Percentiles rank a stretch among this genome's conserved stretches.
phyloP scores from a whole-genome alignment of 1,139 yeast species.

The Candida dubliniensis region DNA sequence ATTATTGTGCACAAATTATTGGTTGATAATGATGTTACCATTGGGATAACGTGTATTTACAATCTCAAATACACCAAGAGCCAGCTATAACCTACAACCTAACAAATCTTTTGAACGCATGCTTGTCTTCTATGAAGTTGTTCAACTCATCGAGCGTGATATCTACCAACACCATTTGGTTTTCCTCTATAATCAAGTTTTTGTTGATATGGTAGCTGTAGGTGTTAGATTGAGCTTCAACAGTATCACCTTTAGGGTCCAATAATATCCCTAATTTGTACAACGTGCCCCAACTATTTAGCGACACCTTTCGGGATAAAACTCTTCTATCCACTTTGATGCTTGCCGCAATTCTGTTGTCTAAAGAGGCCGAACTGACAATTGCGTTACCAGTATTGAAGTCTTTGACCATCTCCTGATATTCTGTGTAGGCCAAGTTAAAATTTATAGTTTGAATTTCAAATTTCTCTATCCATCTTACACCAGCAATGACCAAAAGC shows the following conservation, averaged over 20 bases:
- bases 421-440: slow-evolving; percentile 78
- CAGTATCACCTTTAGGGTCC: slow-evolving; percentile 20
- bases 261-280: slow-evolving; percentile 38
- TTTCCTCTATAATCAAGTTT: slow-evolving; percentile 41
- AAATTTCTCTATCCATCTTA: slow-evolving; percentile 64
- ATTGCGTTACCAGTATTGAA: slow-evolving; percentile 41
- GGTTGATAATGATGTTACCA: not conserved
- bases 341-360: slow-evolving; percentile 29
- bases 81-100: slow-evolving; percentile 19
- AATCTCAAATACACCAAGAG: not conserved
- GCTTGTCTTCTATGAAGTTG: slow-evolving; percentile 29
- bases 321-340: slow-evolving; percentile 44
- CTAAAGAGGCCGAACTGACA: slow-evolving; percentile 28
- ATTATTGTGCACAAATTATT: too few species aligned
- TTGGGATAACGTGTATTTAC: not conserved
- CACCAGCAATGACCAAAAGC: slow-evolving; percentile 67
- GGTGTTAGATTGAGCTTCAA: not conserved
- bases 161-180: slow-evolving; percentile 49
- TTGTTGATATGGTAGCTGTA: slow-evolving; percentile 24
- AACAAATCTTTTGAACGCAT: slow-evolving; percentile 33
- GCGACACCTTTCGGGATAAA: slow-evolving; percentile 50
- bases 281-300: slow-evolving; percentile 56
- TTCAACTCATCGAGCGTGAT: slow-evolving; percentile 46
- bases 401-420: slow-evolving; percentile 51
- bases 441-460: slow-evolving; percentile 63